A percentile compares a stretch with the other conserved stretches of the same genome.
Conservation (phyloP, 1,284 basidiomycete genomes). For the Takashimella tepidaria region DNA sequence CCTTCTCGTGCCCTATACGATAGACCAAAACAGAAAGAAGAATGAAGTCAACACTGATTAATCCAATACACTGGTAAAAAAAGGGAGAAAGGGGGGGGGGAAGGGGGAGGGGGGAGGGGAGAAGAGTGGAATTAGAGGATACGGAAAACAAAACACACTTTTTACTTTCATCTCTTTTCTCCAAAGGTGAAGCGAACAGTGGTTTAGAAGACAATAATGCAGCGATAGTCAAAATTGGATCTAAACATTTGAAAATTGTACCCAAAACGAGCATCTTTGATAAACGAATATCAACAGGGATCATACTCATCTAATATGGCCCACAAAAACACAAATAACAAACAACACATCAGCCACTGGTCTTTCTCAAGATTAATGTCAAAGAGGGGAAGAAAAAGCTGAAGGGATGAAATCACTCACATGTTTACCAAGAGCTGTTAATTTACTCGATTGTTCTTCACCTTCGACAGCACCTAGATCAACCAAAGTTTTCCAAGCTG, state of each 20-base stretch:
- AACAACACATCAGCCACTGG: no score
- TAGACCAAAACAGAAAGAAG: slow-evolving; percentile 8
- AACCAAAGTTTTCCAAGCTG: slow-evolving; percentile 67
- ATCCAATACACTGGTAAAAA: neutral
- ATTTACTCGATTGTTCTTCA: slow-evolving; percentile 52
- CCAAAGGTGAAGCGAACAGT: slow-evolving; percentile 72
- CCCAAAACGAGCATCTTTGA: slow-evolving; percentile 89
- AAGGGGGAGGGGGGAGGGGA: no score
- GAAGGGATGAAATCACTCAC: slow-evolving; percentile 57
- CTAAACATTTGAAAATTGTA: slow-evolving; percentile 72
- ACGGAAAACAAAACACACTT: slow-evolving; percentile 50
- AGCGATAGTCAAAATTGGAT: slow-evolving; percentile 67
- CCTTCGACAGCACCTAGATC: slow-evolving; percentile 74
- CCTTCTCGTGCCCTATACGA: slow-evolving; percentile 60
- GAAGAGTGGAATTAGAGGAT: no score
- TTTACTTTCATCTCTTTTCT: slow-evolving; percentile 73
- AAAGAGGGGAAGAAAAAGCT: no score
- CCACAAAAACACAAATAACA: no score
- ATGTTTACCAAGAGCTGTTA: slow-evolving; percentile 80
- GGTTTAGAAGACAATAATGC: slow-evolving; percentile 84
- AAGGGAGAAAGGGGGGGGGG: no score
- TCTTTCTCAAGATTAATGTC: no score
- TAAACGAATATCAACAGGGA: slow-evolving; percentile 84
- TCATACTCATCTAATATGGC: slow-evolving; percentile 60
- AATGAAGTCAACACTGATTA: slow-evolving; percentile 1